Evolutionary conservation across 192 early-diverging fungal species (phyloP).

Genomic region (Coemansia sp.): DNA sequence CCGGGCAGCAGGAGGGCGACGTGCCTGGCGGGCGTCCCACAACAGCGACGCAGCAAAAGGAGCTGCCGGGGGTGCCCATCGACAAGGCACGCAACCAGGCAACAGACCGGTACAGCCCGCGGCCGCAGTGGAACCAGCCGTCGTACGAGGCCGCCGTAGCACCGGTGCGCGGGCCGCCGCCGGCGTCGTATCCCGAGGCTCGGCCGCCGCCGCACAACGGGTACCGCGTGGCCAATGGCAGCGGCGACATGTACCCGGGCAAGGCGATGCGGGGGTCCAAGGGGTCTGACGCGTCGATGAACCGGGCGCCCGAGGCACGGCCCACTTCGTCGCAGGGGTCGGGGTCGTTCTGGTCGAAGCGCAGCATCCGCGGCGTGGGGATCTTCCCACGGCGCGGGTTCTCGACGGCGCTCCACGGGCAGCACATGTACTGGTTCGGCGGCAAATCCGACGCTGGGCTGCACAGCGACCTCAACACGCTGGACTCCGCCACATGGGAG

Average conservation of each 20-base stretch:
- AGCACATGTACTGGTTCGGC: constrained; percentile 47
- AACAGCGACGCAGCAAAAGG: constrained; percentile 4
- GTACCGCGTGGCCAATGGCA: not conserved
- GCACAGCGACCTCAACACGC: constrained; percentile 40
- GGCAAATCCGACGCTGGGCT: constrained; percentile 43
- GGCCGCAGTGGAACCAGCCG: constrained; percentile 4
- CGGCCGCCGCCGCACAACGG: constrained; percentile 14
- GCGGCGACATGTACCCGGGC: constrained; percentile 4
- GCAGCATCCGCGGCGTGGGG: constrained; percentile 20
- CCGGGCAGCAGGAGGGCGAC: constrained; percentile 3
- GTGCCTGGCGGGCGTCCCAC: constrained; percentile 14
- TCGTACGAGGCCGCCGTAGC: constrained; percentile 2
- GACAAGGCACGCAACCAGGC: not conserved
- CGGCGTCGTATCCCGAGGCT: constrained; percentile 32
- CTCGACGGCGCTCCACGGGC: constrained; percentile 43
- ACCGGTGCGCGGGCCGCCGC: constrained; percentile 8
- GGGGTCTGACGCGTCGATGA: not conserved
- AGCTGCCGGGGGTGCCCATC: not conserved
- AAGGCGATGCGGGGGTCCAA: not conserved
- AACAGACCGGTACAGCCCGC: not conserved
- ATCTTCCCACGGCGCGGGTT: constrained; percentile 54
- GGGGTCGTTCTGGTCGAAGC: constrained; percentile 45
- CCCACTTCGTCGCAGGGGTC: constrained; percentile 4
- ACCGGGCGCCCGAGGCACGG: not conserved
- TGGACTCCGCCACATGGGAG: constrained; percentile 43